Base-by-base conservation (phyloP, 352 stramenopile genomes). In the Phytophthora melonis region DNA sequence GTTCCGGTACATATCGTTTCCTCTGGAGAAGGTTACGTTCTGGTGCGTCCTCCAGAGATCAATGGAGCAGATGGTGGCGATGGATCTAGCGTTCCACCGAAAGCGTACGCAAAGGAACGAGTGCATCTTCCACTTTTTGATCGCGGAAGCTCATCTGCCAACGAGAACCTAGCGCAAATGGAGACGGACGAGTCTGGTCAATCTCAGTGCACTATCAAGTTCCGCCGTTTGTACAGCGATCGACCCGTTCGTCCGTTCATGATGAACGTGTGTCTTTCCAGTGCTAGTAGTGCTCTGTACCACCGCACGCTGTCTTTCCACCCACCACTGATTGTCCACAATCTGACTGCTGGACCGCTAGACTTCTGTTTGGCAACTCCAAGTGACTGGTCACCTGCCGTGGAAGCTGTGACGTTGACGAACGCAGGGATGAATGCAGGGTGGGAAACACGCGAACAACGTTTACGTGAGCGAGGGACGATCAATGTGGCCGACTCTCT, bases 201-300 rank as follows among this genome's bases (percentile, higher is more conserved):
- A 45, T 61, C 71, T 1, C 70, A 86, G 43, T 86, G 80, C 36
- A 82, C 78, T 5, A 87, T 95, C 73, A 96, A 93, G 59, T 96
- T 96, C 49, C 86, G 90, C 66, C 82, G 89, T 53, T 66, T 96
- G 32, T 87, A 90, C 47, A 89, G 82, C 27, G 83, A 96, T 66
- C 86, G 87, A 5, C 87, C 89, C 8, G 89, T 95, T 27, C 84
- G 89, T 60, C 89, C 89, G 43, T 94, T 95, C 61, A 90, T 93
- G 79, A 89, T 94, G 84, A 88, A 75, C 56, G 84, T 81, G 25
- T 92, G 76, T 9, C 62, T 95, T 6, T 87, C 83, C 4, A 90
- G 64, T 54, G 75, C 80, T 10, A 91, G 76, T 54, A 79, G 72
- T 60, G 86, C 81, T 19, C 43, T 93, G 27, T 94, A 93, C 53